Base-by-base conservation (phyloP, 208 protist species). In the Crithidia acanthocephali region DNA sequence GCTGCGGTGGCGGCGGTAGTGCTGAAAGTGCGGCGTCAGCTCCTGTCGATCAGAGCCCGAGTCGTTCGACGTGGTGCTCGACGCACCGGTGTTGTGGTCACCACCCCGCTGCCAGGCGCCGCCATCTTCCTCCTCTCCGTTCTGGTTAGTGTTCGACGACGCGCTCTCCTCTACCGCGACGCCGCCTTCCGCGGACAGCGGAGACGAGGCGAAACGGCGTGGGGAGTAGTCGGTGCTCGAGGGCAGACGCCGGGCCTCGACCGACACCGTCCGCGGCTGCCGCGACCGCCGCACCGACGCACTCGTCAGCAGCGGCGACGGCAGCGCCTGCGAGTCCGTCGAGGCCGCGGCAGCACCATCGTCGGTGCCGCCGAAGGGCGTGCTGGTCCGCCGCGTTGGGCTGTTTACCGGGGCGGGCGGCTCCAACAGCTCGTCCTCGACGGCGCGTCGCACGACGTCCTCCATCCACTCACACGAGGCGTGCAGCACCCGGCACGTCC, bases 401-500 rank as follows among this genome's bases (percentile, higher is more conserved):
- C 45, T 48, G 44, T n/a, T 59, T 11, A 35, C 50, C n/a, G 62
- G 33, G 2, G 62, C 32, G 1, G 50, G 50, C 18, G 28, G 30
- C 68, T 42, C 60, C 0, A 74, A 5, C 22, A 76, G 37, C 28
- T 70, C 55, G 28, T 70, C 71, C 23, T 72, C 64, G 13, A 80
- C 59, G 25, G 72, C 76, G 32, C 48, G 59, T 0, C 55, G 64
- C 45, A 80, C 63, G 6, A 80, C 55, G 42, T 22, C 22, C 68
- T 79, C 76, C 50, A 82, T 25, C 52, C 64, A 65, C 20, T 79
- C 64, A 27, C 81, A 83, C 47, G 77, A 69, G 8, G 67, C 63
- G 22, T 74, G 33, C 60, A 83, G 42, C 44, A 60, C 62, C 1
- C 28, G 48, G 15, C 64, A 58, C 8, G 74, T 53, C 28, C 63